Conservation (phyloP, 2,329 filamentous ascomycete genomes). For the Coniochaeta prunicola region DNA sequence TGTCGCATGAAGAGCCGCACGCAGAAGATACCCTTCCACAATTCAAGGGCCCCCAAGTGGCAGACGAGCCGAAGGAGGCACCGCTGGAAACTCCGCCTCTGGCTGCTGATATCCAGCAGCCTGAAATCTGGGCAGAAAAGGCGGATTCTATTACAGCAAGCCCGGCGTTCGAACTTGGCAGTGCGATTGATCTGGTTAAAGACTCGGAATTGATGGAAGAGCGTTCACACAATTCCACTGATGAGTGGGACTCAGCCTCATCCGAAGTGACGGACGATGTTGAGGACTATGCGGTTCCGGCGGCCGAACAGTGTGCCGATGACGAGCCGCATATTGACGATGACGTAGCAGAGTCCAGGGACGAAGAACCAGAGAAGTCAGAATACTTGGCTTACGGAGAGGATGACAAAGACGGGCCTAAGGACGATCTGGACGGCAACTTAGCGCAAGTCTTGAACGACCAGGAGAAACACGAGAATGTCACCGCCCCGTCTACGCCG, state of each 20-base stretch:
- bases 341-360: neutral
- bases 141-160: neutral
- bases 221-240: neutral
- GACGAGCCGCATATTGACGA: neutral
- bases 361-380: neutral
- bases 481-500: conserved; percentile 21
- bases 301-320: neutral
- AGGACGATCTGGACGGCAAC: neutral
- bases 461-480: neutral
- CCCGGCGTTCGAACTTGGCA: neutral
- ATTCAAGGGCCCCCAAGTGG: neutral
- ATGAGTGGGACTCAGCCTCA: neutral
- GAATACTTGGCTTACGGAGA: neutral
- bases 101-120: neutral
- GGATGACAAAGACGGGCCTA: neutral
- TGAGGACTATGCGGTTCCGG: neutral
- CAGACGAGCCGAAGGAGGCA: neutral
- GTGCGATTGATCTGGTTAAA: neutral
- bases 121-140: neutral
- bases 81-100: neutral
- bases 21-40: neutral
- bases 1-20: neutral
- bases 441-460: neutral
- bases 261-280: neutral
- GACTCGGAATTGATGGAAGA: neutral